A percentile compares a stretch with the other conserved stretches of the same genome.
phyloP scores from a whole-genome alignment of 345 rosid genomes.

The Barbarea vulgaris region DNA sequence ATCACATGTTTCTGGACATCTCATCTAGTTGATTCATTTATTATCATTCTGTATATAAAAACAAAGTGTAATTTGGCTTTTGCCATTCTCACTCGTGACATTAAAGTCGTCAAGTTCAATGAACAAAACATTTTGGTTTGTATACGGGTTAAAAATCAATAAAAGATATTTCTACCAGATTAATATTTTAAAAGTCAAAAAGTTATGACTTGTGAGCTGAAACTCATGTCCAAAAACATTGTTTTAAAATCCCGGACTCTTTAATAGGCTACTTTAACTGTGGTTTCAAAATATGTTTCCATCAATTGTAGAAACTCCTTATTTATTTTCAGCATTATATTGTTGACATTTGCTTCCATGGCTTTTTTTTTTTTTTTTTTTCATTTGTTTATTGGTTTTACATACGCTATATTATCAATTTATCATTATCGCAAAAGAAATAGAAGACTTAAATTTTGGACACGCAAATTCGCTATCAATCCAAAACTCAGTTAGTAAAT shows the following conservation, averaged over 20 bases:
- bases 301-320: neutral
- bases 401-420: neutral
- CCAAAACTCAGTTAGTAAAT: neutral
- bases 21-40: neutral
- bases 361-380: neutral
- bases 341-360: neutral
- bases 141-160: neutral
- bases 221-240: neutral
- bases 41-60: neutral
- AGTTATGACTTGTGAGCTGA: neutral
- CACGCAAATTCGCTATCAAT: neutral
- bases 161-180: neutral
- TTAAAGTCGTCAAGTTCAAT: constrained; percentile 25
- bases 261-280: neutral
- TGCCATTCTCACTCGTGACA: constrained; percentile 30
- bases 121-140: constrained; percentile 19
- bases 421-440: neutral
- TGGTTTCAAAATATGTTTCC: neutral
- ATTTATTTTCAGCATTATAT: neutral
- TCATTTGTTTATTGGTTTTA: neutral
- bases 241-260: neutral
- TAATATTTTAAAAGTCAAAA: neutral
- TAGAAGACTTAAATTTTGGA: neutral
- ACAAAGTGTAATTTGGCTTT: neutral
- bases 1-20: constrained; percentile 12